Evolutionary conservation across 2,329 filamentous ascomycete species (phyloP), one percentile per base, ranked within the genome.

Genomic region (Fusarium illudens): DNA sequence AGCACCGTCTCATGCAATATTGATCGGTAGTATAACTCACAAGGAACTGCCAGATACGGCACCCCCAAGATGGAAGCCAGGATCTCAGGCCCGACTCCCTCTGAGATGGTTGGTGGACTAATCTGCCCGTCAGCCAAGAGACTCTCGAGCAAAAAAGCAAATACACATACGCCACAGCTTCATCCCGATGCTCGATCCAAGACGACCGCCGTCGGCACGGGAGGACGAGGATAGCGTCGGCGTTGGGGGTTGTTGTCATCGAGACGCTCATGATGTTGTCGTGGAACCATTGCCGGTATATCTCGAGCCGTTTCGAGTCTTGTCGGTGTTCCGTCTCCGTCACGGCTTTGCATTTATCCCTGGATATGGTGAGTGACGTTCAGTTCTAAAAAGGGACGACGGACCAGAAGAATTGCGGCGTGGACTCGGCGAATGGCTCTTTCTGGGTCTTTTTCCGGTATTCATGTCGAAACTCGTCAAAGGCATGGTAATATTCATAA

Each of bases 201-300:
- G 59, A 54, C 13, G 59, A 36, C 7, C 58, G 46, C 7, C 58
- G 46, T 6, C 65, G 67, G 32, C 71, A 72, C 9, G 77, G 78
- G 6, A 79, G 58, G 5, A 80, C 44, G 52, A 79, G 57, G 27
- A 77, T 66, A n/a, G 67, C 10, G 30, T 54, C 55, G 17, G 67
- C 34, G 12, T 71, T 64, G 37, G 65, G 58, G 36, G 64, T 64
- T 6, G 66, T 12, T 25, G 63, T n/a, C n/a, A n/a, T n/a, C n/a
- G n/a, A 54, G 4, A 54, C 52, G 2, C 60, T 7, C 59, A 76
- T 69, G 59, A 80, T 61, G 5, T 71, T 68, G 20, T 72, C 19
- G 19, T 67, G 51, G 58, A 80, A 79, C 79, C 79, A 80, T 19
- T 63, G 46, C 9, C 62, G 70, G 49, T 78, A 79, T 2, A 76